Conservation (phyloP, 768 basidiomycete species). For the Leucosporidium scottii region DNA sequence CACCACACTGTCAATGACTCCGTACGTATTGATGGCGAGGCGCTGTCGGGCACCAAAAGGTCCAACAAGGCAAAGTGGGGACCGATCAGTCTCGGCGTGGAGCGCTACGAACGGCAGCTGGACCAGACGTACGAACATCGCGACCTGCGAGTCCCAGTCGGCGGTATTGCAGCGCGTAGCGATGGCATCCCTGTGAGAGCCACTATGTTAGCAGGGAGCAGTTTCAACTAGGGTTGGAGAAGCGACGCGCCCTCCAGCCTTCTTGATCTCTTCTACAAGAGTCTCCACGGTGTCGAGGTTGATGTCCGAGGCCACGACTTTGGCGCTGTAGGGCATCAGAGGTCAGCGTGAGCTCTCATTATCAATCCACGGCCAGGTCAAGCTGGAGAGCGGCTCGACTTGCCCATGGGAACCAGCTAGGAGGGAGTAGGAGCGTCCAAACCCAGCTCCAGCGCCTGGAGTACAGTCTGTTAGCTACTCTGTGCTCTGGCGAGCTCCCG, state of each 20-base stretch:
- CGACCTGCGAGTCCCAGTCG: conserved; percentile 22
- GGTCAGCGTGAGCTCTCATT: too few relatives aligned
- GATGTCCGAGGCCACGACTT: conserved; percentile 18
- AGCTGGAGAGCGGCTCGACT: neutral
- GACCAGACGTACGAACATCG: conserved; percentile 10
- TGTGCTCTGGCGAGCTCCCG: neutral
- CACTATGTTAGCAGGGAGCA: too few relatives aligned
- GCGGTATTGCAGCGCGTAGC: conserved; percentile 11
- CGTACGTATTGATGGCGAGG: conserved; percentile 14
- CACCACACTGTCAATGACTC: conserved; percentile 37
- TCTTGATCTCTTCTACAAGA: conserved; percentile 15
- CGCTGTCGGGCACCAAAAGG: neutral
- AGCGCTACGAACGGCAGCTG: too few relatives aligned
- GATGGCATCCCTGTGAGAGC: conserved; percentile 1
- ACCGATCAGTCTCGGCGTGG: too few relatives aligned
- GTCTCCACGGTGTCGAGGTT: neutral
- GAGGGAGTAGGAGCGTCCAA: conserved; percentile 8
- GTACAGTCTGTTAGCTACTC: neutral
- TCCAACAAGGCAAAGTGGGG: too few relatives aligned
- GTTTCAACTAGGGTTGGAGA: too few relatives aligned
- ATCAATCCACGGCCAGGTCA: neutral
- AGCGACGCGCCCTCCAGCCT: conserved; percentile 5
- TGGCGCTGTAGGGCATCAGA: conserved; percentile 1
- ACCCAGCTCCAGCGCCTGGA: conserved; percentile 6
- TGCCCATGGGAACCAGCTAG: conserved; percentile 3